Evolutionary conservation across 192 early-diverging fungal species (phyloP), one percentile per base, ranked within the genome.

Genomic region (Dissophora globulifera): DNA sequence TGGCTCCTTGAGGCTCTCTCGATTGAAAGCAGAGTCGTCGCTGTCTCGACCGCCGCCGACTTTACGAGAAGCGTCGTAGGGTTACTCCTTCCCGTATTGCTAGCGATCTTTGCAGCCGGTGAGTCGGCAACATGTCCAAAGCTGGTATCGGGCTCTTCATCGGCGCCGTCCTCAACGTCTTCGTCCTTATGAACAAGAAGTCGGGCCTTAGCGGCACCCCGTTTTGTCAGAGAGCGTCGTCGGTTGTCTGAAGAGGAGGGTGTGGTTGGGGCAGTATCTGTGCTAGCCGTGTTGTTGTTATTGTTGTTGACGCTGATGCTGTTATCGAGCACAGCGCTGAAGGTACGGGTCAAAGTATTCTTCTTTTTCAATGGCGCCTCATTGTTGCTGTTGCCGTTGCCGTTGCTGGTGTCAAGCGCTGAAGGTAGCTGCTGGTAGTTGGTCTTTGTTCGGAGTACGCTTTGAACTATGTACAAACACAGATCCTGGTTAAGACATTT

Each of bases 151-250:
- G 13, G 35, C 35, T 38, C 35, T 55, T 30, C 42, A 10, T 45
- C 15, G n/a, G 43, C 4, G 43, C 10, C 43, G 15, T 9, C 9
- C 16, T 45, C 43, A n/a, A n/a, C n/a, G 43, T 45, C 35, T 10
- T 45, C 69, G 43, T 76, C 72, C 26, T 53, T 59, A 27, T 56
- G 72, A 13, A 76, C 43, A 4, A 62, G 26, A n/a, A 76, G 42
- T 19, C 72, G 54, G 33, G 57, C n/a, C n/a, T 76, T 76, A 42
- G 72, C 58, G 23, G 72, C 52, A 11, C 72, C 72, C 16, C 72
- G 72, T 22, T 48, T 66, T 22, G 62, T 76, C 33, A 76, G 20
- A 26, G 72, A 76, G 29, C 35, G 58, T 5, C 72, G 50, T 43
- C 72, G 31, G 20, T 29, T 29, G 6, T 66, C 57, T 4, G 52